Evolutionary conservation across 441 rosid genomes (phyloP), one percentile per base, ranked within the genome.

Genomic region (Erysimum cheiri): DNA sequence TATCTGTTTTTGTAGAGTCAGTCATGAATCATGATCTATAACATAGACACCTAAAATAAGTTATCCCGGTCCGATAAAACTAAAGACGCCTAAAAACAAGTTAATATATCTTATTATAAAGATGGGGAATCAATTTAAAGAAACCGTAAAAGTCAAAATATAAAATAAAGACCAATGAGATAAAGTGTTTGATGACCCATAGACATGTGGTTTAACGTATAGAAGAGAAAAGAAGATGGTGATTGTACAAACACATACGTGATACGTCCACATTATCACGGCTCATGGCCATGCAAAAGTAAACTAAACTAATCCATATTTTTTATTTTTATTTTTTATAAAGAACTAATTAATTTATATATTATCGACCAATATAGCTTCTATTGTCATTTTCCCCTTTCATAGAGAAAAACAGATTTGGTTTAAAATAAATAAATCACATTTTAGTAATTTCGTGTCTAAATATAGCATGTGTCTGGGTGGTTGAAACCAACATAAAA

Each of bases 141-240:
- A 40, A 58, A 66, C 19, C 46, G 40, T 57, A 7, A 58, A 65
- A 56, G 71, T 56, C 1, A 64, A 63, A 44, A 71, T 29, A 8
- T 1, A 2, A 39, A 36, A 8, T 1, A 10, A 66, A 66, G 24
- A 43, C 77, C 67, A 60, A 59, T 52, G 57, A 59, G 39, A 24
- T 47, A 47, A 71, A 71, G 63, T 71, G 69, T 55, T 28, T 62
- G 75, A 56, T 64, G 72, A 66, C 72, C 61, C 66, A 49, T 22
- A 49, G 1, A 54, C 60, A 59, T 73, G 77, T 73, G 72, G 72
- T 73, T 17, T 50, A 41, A 49, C 29, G 8, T 58, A 29, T 10
- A 47, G 43, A 59, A 11, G 0, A 3, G 14, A 31, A 67, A 72
- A 73, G 77, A 24, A 41, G 77, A 66, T 66, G 1, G 77, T 48